A percentile compares a stretch with the other conserved stretches of the same genome.
Evolutionary conservation across 1,284 basidiomycete species (phyloP).

Genomic region (Meripilus lineatus): DNA sequence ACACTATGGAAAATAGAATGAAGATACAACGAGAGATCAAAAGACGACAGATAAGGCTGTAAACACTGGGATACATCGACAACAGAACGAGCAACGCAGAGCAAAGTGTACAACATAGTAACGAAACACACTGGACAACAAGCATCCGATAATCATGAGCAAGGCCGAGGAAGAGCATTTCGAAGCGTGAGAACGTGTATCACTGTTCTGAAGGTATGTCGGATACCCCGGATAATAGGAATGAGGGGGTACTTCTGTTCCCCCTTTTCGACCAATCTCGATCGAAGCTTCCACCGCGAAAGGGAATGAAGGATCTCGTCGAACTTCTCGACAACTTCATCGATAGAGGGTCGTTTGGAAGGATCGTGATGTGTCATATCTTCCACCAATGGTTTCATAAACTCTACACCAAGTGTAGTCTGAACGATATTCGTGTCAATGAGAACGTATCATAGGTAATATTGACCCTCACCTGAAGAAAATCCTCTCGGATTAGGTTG

Average conservation of each 20-base stretch:
- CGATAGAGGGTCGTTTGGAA: not conserved
- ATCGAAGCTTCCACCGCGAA: too few species aligned
- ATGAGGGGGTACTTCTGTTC: not conserved
- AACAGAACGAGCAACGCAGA: too few species aligned
- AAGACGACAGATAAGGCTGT: too few species aligned
- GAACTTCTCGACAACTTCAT: not conserved
- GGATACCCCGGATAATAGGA: not conserved
- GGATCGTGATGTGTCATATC: not conserved
- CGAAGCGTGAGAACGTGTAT: not conserved
- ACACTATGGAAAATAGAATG: too few species aligned
- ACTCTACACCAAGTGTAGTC: too few species aligned
- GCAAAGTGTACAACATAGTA: too few species aligned
- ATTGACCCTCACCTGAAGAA: constrained; percentile 14
- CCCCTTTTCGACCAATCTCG: too few species aligned
- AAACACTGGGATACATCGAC: too few species aligned
- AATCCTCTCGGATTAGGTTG: constrained; percentile 24
- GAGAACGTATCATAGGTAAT: not conserved
- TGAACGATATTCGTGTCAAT: not conserved
- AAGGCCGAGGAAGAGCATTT: not conserved
- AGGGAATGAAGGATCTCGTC: too few species aligned
- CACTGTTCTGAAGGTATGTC: not conserved
- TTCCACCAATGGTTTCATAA: not conserved
- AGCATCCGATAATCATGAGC: too few species aligned
- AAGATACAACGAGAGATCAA: too few species aligned
- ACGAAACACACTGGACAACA: too few species aligned